phyloP scores from a whole-genome alignment of 441 rosid genomes.

The Corymbia calophylla region DNA sequence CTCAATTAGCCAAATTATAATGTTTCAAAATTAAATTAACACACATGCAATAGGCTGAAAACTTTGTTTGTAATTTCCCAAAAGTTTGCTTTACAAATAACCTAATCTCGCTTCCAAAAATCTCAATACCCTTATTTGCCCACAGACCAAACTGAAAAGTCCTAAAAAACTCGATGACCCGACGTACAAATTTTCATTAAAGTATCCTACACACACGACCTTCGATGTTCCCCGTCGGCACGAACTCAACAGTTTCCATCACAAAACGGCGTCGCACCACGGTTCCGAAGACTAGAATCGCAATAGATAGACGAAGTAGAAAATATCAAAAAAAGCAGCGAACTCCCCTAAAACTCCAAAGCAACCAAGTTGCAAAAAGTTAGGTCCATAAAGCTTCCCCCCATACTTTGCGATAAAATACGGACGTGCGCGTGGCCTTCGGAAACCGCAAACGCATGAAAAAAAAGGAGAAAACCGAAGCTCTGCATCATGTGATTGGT shows the following conservation, averaged over 20 bases:
- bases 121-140: background rate
- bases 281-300: too few species aligned
- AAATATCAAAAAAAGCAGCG: background rate
- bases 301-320: too few species aligned
- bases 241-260: background rate
- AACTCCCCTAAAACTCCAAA: background rate
- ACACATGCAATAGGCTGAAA: rapidly evolving
- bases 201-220: background rate
- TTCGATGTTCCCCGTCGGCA: background rate
- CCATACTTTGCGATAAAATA: background rate
- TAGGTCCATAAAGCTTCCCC: background rate
- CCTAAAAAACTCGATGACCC: background rate
- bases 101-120: rapidly evolving
- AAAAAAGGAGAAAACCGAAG: background rate
- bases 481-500: background rate
- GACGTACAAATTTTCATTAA: background rate
- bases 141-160: background rate
- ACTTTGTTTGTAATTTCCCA: too few species aligned
- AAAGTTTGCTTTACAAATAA: background rate
- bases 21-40: too few species aligned
- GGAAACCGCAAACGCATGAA: background rate
- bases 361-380: background rate
- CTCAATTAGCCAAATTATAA: too few species aligned
- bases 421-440: background rate
- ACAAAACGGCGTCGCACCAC: background rate